Evolutionary conservation across 495 filamentous ascomycete genomes (phyloP).

Genomic region (Lepraria neglecta): DNA sequence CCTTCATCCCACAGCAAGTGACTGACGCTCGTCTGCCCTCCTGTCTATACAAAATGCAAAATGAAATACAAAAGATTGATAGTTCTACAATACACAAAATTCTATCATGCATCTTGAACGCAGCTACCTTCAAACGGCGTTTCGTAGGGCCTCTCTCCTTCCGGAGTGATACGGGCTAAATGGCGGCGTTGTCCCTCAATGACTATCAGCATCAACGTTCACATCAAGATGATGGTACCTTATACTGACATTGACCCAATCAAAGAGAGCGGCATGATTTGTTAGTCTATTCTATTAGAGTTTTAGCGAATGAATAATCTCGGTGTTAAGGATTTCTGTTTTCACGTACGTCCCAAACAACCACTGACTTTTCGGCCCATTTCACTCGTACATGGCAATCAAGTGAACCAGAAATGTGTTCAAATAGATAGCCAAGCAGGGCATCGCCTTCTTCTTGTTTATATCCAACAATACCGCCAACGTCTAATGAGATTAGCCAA

Average conservation of each 20-base stretch:
- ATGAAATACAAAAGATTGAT: no score
- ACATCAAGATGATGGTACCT: no score
- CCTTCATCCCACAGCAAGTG: no score
- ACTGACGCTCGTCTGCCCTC: no score
- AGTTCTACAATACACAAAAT: no score
- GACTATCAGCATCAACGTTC: no score
- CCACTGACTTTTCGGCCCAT: conserved; percentile 76
- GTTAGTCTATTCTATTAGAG: conserved; percentile 64
- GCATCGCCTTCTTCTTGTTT: conserved; percentile 73
- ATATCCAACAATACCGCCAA: conserved; percentile 62
- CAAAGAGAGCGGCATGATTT: conserved; percentile 65
- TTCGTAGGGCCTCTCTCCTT: conserved; percentile 70
- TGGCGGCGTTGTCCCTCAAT: conserved; percentile 73
- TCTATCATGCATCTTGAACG: no score
- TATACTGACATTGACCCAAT: conserved; percentile 74
- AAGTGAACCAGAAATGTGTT: conserved; percentile 76
- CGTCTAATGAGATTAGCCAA: conserved; percentile 48
- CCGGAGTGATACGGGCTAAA: conserved; percentile 76
- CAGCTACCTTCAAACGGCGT: conserved; percentile 54
- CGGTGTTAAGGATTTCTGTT: no score
- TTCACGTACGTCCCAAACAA: conserved; percentile 76
- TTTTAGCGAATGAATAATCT: no score
- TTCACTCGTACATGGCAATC: conserved; percentile 83
- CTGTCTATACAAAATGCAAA: no score
- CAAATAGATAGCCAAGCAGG: conserved; percentile 81